Evolutionary conservation across 1,284 basidiomycete genomes (phyloP).

Genomic region (Puccinia novopanici): DNA sequence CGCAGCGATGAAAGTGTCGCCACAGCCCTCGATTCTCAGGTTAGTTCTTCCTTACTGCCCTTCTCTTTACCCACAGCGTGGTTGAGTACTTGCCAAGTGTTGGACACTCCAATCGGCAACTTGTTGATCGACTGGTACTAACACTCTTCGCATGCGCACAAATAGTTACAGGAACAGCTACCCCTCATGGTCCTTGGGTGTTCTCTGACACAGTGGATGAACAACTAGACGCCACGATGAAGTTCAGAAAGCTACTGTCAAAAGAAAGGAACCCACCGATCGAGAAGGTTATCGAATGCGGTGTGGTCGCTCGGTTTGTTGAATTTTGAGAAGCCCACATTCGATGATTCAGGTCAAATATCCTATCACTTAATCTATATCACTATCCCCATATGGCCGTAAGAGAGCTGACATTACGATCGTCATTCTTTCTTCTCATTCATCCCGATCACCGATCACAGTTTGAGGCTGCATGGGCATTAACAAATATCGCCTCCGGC

Average conservation of each 20-base stretch:
- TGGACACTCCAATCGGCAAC: not conserved
- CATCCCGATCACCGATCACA: conserved; percentile 58
- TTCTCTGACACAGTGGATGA: conserved; percentile 88
- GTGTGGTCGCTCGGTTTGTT: conserved; percentile 95
- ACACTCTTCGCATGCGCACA: not conserved
- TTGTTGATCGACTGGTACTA: not conserved
- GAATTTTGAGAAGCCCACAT: conserved; percentile 85
- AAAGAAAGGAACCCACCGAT: conserved; percentile 99
- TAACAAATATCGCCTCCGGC: conserved; percentile 99
- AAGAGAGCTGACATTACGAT: too few relatives aligned
- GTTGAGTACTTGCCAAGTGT: too few relatives aligned
- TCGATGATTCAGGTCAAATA: conserved; percentile 66
- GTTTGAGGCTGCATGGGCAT: conserved; percentile 99
- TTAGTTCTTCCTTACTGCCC: conserved; percentile 10
- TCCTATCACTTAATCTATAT: not conserved
- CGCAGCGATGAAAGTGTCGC: conserved; percentile 51
- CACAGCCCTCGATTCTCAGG: conserved; percentile 53
- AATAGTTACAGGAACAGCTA: conserved; percentile 74
- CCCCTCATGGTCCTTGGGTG: conserved; percentile 79
- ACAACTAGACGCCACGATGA: conserved; percentile 88
- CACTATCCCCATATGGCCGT: too few relatives aligned
- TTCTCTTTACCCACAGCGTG: not conserved
- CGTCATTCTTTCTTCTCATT: too few relatives aligned
- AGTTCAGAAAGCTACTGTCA: conserved; percentile 91
- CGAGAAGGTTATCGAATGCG: conserved; percentile 95